Evolutionary conservation across 306 rosid genomes (phyloP).

Genomic region (Cicer cuneatum): DNA sequence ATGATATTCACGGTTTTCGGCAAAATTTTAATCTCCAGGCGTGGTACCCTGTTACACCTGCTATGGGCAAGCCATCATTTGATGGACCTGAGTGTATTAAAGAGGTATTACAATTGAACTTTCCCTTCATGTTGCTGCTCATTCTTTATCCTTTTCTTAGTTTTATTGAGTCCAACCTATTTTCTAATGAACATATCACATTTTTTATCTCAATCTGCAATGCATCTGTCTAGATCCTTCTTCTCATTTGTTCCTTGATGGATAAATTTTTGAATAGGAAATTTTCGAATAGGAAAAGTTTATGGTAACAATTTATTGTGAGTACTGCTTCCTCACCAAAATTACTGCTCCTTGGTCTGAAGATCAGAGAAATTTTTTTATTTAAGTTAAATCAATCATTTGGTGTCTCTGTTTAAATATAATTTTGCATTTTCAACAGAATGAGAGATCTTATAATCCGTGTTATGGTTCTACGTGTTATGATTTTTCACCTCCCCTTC

Average conservation of each 20-base stretch:
- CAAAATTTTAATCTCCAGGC: constrained; percentile 51
- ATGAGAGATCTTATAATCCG: not conserved
- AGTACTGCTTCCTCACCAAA: not conserved
- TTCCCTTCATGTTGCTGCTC: constrained; percentile 26
- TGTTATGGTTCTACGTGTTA: not conserved
- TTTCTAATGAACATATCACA: not conserved
- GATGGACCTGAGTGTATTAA: constrained; percentile 85
- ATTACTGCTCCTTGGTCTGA: not conserved
- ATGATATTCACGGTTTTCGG: not conserved
- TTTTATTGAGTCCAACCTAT: constrained; percentile 23
- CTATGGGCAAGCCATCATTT: constrained; percentile 86
- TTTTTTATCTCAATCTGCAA: constrained; percentile 24
- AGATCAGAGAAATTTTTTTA: not conserved
- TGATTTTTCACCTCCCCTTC: not conserved
- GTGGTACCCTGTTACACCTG: constrained; percentile 87
- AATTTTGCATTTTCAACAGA: not conserved
- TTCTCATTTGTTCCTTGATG: constrained; percentile 17
- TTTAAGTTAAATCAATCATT: not conserved
- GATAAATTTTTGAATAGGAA: not conserved
- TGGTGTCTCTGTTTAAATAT: not conserved
- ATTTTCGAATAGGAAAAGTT: constrained; percentile 2
- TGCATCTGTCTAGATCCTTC: constrained; percentile 14
- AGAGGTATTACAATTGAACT: constrained; percentile 60
- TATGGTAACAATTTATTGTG: not conserved
- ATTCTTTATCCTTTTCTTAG: not conserved